Evolutionary conservation across 768 basidiomycete genomes (phyloP).

Genomic region (Tulasnella sp.): DNA sequence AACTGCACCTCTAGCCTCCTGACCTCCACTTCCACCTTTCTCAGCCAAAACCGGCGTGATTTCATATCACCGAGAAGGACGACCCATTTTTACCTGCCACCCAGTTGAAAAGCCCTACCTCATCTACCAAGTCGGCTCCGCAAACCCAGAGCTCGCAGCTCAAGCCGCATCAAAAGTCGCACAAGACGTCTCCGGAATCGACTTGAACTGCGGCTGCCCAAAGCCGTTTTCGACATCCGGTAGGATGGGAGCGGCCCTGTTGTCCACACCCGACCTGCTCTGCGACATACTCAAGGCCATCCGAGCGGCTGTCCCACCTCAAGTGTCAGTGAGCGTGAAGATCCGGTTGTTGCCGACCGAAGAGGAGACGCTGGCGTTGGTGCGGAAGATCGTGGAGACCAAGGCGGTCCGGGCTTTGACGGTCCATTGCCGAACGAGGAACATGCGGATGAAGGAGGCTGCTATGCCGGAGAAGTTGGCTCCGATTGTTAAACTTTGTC

Average conservation of each 20-base stretch:
- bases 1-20: background rate
- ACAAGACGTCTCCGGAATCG: slow-evolving; percentile 87
- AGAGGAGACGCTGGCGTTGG: slow-evolving; percentile 84
- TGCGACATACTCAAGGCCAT: slow-evolving; percentile 83
- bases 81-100: slow-evolving; percentile 87
- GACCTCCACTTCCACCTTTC: background rate
- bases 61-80: slow-evolving; percentile 69
- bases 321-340: slow-evolving; percentile 89
- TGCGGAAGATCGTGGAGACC: slow-evolving; percentile 78
- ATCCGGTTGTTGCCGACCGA: slow-evolving; percentile 84
- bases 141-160: slow-evolving; percentile 85
- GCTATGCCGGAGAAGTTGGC: slow-evolving; percentile 73
- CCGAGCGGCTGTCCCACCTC: slow-evolving; percentile 62
- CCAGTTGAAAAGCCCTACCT: slow-evolving; percentile 92
- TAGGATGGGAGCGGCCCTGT: slow-evolving; percentile 95
- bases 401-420: slow-evolving; percentile 80
- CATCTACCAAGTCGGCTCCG: slow-evolving; percentile 92
- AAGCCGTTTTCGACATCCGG: slow-evolving; percentile 91
- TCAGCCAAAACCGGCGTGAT: slow-evolving; percentile 81
- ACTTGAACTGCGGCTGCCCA: slow-evolving; percentile 97
- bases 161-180: slow-evolving; percentile 83
- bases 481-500: slow-evolving; percentile 84
- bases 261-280: slow-evolving; percentile 85
- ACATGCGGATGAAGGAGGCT: slow-evolving; percentile 77
- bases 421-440: slow-evolving; percentile 90